Base-by-base conservation (phyloP, 2,329 filamentous ascomycete species). In the Pseudonectria foliicola region DNA sequence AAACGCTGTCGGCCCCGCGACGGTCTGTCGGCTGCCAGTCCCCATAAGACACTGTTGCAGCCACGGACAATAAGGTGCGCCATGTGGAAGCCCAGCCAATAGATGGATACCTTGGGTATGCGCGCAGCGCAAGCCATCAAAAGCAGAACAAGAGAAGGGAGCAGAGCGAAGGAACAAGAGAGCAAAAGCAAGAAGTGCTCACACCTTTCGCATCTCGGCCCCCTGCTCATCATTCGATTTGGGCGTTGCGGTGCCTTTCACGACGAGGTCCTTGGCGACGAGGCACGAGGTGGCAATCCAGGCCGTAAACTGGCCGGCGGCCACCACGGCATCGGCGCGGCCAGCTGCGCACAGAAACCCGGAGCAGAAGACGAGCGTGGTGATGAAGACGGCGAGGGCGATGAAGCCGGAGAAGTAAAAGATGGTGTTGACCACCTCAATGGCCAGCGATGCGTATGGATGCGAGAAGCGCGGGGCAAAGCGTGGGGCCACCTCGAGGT, bases 391-490 rank as follows among this genome's bases (percentile, higher is more conserved):
- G 28, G 71, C 63, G 13, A 79, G 64, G 8, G 72, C 72, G 46
- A 77, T 65, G 59, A 79, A 79, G 37, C 74, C 75, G 13, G 66
- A 62, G 53, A 80, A 73, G 60, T 75, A 77, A 52, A 79, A 70
- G 37, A 77, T 43, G 4, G 66, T 60, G 53, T 77, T 79, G 46
- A 64, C 35, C 24, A 61, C 49, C 46, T 79, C 75, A 40, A 77
- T 43, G 16, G 56, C 62, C 24, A 79, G 52, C 27, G 66, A 60
- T 10, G 59, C 63, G 43, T 67, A 70, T 21, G 71, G 67, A 51
- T 74, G 66, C 24, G 67, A 66, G 26, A 61, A 62, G 27, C 60
- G 57, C 1, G 68, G 62, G 11, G 60, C 46, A 39, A 68, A 68
- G 30, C 66, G 63, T 5, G 71, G 66, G 8, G 64, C 54, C 25